Conservation (phyloP, 2,329 filamentous ascomycete genomes). For the Pseudocercospora cruenta region DNA sequence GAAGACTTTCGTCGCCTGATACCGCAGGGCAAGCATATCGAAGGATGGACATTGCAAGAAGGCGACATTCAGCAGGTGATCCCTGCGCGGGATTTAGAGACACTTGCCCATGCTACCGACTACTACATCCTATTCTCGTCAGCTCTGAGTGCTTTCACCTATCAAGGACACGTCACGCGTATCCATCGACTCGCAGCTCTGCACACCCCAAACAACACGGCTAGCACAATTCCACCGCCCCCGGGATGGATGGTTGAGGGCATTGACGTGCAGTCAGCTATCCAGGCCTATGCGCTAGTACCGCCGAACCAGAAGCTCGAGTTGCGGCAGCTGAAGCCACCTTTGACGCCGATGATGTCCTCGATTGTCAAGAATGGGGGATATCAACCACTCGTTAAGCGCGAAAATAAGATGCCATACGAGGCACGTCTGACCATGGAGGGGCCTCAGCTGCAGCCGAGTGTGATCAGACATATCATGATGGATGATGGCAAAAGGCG, state of each 20-base stretch:
- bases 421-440: slow-evolving; percentile 41
- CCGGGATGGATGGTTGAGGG: slow-evolving; percentile 50
- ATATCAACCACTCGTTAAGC: slow-evolving; percentile 32
- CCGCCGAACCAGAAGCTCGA: slow-evolving; percentile 46
- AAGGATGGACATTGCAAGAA: slow-evolving; percentile 61
- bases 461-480: slow-evolving; percentile 33
- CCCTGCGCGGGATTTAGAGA: slow-evolving; percentile 66
- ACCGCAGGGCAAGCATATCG: slow-evolving; percentile 64
- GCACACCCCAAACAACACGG: slow-evolving; percentile 47
- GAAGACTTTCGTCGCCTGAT: slow-evolving; percentile 73
- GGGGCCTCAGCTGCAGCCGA: slow-evolving; percentile 35
- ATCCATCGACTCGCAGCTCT: slow-evolving; percentile 54
- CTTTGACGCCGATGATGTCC: slow-evolving; percentile 39
- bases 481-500: slow-evolving; percentile 28
- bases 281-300: slow-evolving; percentile 55
- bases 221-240: slow-evolving; percentile 49
- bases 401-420: slow-evolving; percentile 35
- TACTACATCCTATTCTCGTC: slow-evolving; percentile 73
- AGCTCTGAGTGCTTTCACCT: slow-evolving; percentile 62
- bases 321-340: slow-evolving; percentile 41
- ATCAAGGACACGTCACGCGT: slow-evolving; percentile 58
- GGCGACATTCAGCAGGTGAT: slow-evolving; percentile 63
- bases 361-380: slow-evolving; percentile 44
- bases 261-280: slow-evolving; percentile 49
- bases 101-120: slow-evolving; percentile 64